Evolutionary conservation across 768 basidiomycete genomes (phyloP), one percentile per base, ranked within the genome.

Genomic region (Phlebiopsis flavidoalba): DNA sequence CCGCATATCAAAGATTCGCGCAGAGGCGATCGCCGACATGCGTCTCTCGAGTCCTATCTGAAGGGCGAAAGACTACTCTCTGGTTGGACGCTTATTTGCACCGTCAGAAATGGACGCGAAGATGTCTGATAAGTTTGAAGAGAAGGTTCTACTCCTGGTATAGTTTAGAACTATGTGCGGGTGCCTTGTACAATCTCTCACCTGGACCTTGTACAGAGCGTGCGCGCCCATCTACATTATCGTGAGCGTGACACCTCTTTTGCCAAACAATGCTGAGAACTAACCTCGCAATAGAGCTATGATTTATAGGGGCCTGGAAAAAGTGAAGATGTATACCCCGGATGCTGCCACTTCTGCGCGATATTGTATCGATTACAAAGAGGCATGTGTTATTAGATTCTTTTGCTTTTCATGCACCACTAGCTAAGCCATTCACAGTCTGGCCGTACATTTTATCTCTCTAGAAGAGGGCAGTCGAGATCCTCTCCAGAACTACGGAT

Each of bases 371-470:
- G 21, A 86, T 99, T 19, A 83, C 82, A 55, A 92, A 90, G 82
- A n/a, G 96, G 94, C 26, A 31, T 31, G 26, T 31, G 26, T 2
- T 31, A 6, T 31, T 31, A 31, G n/a, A n/a, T n/a, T n/a, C n/a
- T n/a, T 31, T 31, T 88, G 19, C 43, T 5, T 22, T 35, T 14
- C 26, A 50, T 5, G 21, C 31, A 5, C 35, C 15, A 35, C 15
- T 26, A 15, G 50, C 52, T 46, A 10, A 61, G 7, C 15, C 36
- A 33, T 43, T 19, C 5, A 5, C 58, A 95, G 95, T 95, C n/a
- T n/a, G n/a, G n/a, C 86, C 92, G 49, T 99, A 98, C 70, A 98
- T 98, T 61, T 75, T 98, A 46, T 97, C 95, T 88, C 95, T 1
- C 79, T 98, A 1, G 93, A 98, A 73, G 93, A 96, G 71, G 86